Evolutionary conservation across 1,284 basidiomycete species (phyloP), one percentile per base, ranked within the genome.

Genomic region (Caloboletus firmus): DNA sequence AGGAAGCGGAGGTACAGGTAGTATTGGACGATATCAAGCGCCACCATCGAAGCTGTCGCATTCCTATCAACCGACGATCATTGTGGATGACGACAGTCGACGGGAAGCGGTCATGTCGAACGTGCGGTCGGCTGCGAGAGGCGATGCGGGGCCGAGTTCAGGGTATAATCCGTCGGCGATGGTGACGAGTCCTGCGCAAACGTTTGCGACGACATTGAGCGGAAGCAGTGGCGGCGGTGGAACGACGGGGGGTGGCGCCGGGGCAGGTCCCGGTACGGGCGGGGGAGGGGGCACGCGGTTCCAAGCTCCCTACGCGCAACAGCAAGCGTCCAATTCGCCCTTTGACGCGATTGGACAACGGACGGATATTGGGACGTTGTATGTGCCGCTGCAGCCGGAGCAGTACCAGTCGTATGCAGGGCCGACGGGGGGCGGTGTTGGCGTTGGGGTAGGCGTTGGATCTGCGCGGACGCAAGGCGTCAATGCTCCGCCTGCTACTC

Each of bases 301-400:
- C 67, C 73, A 79, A 3, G 65, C 78, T 20, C 75, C 80, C 47
- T 87, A 84, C 56, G 59, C 72, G 12, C 70, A 64, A 51, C 74
- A 75, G 48, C 72, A 75, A 55, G 60, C 75, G 9, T 58, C 77
- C 13, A 71, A 76, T 4, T 66, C 80, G 10, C 68, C 79, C 1
- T 87, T 87, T 64, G 85, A 88, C 50, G 68, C 79, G 20, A 61
- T 85, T 22, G 85, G 85, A 57, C 76, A 82, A 49, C 78, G 85
- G 48, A 74, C 80, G 34, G 87, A 89, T 49, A 82, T 88, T 45
- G 82, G 81, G 44, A 79, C 79, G 54, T 68, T 91, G 69, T 92
- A 84, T 65, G 84, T 83, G 37, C 89, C 89, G 1, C 80, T 91
- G 77, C 90, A 91, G 66, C 85, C 89, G 30, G 88, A 91, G 32